A percentile compares a stretch with the other conserved stretches of the same genome.
These are phyloP conservation scores for Annulohypoxylon bovei DNA, from an alignment of 495 filamentous ascomycete species.

Conservation along the genomic window DNA sequence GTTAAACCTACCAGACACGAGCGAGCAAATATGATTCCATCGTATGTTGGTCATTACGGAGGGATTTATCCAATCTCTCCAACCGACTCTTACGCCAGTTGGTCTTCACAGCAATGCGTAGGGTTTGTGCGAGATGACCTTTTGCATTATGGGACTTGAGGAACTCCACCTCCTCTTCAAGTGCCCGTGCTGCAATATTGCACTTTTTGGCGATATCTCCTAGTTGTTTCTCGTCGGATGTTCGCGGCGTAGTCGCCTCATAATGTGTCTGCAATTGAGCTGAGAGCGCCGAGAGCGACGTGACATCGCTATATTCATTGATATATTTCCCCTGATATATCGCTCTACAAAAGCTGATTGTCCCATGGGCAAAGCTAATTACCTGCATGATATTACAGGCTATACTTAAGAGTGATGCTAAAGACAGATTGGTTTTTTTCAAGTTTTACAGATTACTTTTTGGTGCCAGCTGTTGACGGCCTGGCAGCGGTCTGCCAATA, in stretches of 20 bases:
- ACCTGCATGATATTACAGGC: slow-evolving; percentile 39
- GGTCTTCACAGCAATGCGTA: slow-evolving; percentile 2
- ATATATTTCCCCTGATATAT: slow-evolving; percentile 13
- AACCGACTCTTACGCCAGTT: slow-evolving; percentile 13
- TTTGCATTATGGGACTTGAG: slow-evolving; percentile 3
- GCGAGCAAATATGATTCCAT: slow-evolving; percentile 27
- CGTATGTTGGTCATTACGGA: slow-evolving; percentile 23
- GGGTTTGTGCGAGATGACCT: slow-evolving; percentile 1
- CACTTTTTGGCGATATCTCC: slow-evolving; percentile 24
- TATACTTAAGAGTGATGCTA: slow-evolving; percentile 24
- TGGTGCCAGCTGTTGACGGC: too few species aligned
- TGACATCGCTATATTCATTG: background rate
- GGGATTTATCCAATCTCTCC: slow-evolving; percentile 16
- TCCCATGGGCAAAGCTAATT: slow-evolving; percentile 3
- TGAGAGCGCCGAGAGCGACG: slow-evolving; percentile 8
- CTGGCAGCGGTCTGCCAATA: too few species aligned
- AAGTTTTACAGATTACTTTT: too few species aligned
- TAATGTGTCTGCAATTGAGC: slow-evolving; percentile 16
- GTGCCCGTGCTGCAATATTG: slow-evolving; percentile 7
- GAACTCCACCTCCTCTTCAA: slow-evolving; percentile 21
- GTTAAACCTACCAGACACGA: slow-evolving; percentile 25
- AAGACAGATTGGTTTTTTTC: too few species aligned
- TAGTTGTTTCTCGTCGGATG: slow-evolving; percentile 16
- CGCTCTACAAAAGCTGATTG: slow-evolving; percentile 11
- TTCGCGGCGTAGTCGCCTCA: background rate